These are phyloP conservation scores for Symmetrospora coprosmae DNA, from an alignment of 768 basidiomycete genomes.

Conservation along the genomic window DNA sequence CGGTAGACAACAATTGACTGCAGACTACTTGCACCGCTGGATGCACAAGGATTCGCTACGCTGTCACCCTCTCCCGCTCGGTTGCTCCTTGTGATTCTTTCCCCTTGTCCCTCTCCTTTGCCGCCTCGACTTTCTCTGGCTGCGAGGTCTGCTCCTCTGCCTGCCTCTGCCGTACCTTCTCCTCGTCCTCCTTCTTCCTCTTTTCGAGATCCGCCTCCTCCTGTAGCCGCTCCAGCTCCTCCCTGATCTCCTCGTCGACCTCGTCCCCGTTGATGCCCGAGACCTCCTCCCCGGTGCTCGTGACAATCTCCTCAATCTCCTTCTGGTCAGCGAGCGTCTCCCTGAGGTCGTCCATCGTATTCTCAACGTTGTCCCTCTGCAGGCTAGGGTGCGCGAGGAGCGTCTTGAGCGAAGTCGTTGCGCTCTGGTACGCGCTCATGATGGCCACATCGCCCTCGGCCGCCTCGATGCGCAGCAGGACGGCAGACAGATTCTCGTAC, in stretches of 20 bases:
- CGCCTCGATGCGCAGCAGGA: constrained; percentile 66
- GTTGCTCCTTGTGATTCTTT: neutral
- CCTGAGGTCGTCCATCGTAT: constrained; percentile 74
- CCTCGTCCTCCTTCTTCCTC: constrained; percentile 28
- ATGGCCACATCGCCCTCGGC: constrained; percentile 87
- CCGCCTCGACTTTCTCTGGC: constrained; percentile 27
- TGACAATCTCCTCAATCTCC: constrained; percentile 67
- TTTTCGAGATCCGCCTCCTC: constrained; percentile 38
- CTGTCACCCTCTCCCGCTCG: neutral
- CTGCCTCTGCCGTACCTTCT: constrained; percentile 21
- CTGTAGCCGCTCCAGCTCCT: constrained; percentile 44
- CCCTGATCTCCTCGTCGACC: constrained; percentile 53
- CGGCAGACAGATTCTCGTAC: constrained; percentile 57
- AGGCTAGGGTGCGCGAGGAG: constrained; percentile 70
- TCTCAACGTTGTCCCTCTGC: constrained; percentile 61
- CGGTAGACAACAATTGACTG: too few relatives aligned
- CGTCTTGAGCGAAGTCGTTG: constrained; percentile 57
- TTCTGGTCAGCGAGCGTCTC: constrained; percentile 66
- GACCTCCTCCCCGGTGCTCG: constrained; percentile 52
- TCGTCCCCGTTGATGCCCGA: constrained; percentile 46
- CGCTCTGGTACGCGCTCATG: constrained; percentile 69
- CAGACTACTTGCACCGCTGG: too few relatives aligned
- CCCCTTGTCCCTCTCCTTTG: neutral
- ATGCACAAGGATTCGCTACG: neutral
- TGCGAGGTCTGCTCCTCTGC: constrained; percentile 14